Evolutionary conservation across 2,329 filamentous ascomycete genomes (phyloP), one percentile per base, ranked within the genome.

Genomic region (Pseudocercospora vitis): DNA sequence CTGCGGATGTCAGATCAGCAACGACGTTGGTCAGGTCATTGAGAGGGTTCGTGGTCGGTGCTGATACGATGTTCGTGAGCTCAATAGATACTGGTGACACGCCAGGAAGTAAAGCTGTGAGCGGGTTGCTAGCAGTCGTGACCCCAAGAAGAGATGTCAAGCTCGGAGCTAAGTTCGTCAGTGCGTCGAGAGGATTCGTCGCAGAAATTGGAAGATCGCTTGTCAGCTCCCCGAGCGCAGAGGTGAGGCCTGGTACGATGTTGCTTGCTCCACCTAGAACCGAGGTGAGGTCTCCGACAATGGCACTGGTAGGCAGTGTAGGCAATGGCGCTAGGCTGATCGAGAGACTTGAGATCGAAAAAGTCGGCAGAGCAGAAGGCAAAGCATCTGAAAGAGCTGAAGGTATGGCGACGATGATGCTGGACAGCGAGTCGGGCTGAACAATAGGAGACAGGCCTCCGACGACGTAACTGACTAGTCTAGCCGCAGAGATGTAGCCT

Each of bases 381-480:
- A 50, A 21, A 28, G 42, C 40, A 11, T 23, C 18, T 6, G 37
- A 42, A 21, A 58, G 35, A 4, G 28, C 26, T 26, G 39, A 50
- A 14, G 55, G 28, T 23, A 57, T 47, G 3, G 55, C 44, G 3
- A 53, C 26, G 3, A 28, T 35, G n/a, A 52, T 48, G 24, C 33
- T 46, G 31, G 50, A 47, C 29, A 42, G 12, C 7, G 24, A 23
- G 11, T 31, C 45, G 6, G 46, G 21, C 3, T 45, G 31, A 3
- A 23, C 19, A n/a, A 52, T 52, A 1, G 50, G 50, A 4, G 16
- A 23, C 12, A 51, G 47, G 4, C 56, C 57, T 6, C 58, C 58
- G 2, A 46, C 47, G 3, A 56, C 31, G 16, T 62, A 64, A 45
- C 63, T 64, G n/a, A 61, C 52, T 8, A 59, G 37, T 33, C 62